Evolutionary conservation across 352 stramenopile genomes (phyloP), one percentile per base, ranked within the genome.

Genomic region (Pythium brachiatum): DNA sequence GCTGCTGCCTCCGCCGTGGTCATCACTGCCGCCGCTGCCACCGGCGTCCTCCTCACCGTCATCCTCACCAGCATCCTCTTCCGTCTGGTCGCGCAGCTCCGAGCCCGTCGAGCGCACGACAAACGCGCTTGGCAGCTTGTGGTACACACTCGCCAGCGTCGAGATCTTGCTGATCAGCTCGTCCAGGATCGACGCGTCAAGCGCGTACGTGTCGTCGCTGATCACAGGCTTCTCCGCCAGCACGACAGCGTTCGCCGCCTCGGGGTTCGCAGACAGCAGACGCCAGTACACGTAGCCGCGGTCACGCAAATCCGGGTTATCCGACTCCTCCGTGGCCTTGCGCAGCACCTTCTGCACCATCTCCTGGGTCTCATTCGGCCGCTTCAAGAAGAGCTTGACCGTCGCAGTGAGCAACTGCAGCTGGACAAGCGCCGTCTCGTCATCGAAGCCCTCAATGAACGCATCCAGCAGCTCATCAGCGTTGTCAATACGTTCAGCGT

Each of bases 261-360:
- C 96, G 0, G 97, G 97, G 79, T 99, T 98, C 0, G 96, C 97
- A n/a, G 89, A 98, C 25, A 99, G 76, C 23, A 99, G 75, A 41
- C 97, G 90, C 97, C 97, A 99, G 81, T 99, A 99, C n/a, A 99
- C 97, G 74, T 99, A 99, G 29, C 97, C 97, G 41, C 97, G 87
- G 75, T 99, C 97, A 29, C 97, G 87, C 31, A 99, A 75, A 75
- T 99, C 97, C 50, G 97, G 97, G 79, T 99, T 99, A 80, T 99
- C 97, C 25, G 83, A 96, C 67, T 99, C 95, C 72, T 99, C 96
- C 0, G 97, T 99, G 13, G 96, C 97, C 75, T 99, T 95, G 65
- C 97, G 94, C 27, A 99, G 73, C 8, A 99, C 97, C 43, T 96
- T 92, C 69, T 99, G 96, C 2, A 99, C 97, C 96, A 99, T 99